These are phyloP conservation scores for Pseudopithomyces maydicus DNA, from an alignment of 2,329 filamentous ascomycete genomes.

Conservation along the genomic window DNA sequence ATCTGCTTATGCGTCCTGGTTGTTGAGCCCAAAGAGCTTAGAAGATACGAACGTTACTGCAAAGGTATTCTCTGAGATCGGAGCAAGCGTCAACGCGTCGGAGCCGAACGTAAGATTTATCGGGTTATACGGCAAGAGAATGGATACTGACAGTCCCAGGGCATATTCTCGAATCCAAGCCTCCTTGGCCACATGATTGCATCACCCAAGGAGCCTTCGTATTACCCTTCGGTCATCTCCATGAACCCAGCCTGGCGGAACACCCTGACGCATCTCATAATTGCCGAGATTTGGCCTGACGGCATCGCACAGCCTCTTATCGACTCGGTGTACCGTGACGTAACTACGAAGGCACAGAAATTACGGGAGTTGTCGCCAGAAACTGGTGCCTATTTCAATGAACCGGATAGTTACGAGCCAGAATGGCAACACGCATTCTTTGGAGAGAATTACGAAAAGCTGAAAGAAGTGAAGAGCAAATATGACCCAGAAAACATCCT, in stretches of 20 bases:
- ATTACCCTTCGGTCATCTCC: conserved; percentile 19
- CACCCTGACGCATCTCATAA: conserved; percentile 26
- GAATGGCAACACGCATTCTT: conserved; percentile 33
- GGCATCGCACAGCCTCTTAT: conserved; percentile 10
- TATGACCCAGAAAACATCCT: conserved; percentile 27
- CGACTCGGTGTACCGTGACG: conserved; percentile 20
- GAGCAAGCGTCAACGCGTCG: conserved; percentile 15
- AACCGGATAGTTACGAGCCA: conserved; percentile 29
- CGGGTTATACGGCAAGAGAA: not conserved
- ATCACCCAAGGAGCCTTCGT: conserved; percentile 14
- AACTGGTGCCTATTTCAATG: conserved; percentile 36
- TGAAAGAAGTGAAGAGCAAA: conserved; percentile 25
- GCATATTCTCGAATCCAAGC: conserved; percentile 17
- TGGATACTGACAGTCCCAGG: conserved; percentile 13
- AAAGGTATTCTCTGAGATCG: conserved; percentile 20
- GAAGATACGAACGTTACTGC: conserved; percentile 18
- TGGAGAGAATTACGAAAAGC: conserved; percentile 20
- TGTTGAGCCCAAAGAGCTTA: conserved; percentile 25
- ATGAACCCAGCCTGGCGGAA: conserved; percentile 33
- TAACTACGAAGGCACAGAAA: conserved; percentile 23
- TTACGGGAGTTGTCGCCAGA: conserved; percentile 24
- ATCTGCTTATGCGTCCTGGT: conserved; percentile 24
- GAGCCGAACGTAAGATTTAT: conserved; percentile 16
- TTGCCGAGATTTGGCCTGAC: conserved; percentile 20
- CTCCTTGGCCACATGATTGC: conserved; percentile 32